Evolutionary conservation across 2,329 filamentous ascomycete species (phyloP).

Genomic region (Periconia digitata): DNA sequence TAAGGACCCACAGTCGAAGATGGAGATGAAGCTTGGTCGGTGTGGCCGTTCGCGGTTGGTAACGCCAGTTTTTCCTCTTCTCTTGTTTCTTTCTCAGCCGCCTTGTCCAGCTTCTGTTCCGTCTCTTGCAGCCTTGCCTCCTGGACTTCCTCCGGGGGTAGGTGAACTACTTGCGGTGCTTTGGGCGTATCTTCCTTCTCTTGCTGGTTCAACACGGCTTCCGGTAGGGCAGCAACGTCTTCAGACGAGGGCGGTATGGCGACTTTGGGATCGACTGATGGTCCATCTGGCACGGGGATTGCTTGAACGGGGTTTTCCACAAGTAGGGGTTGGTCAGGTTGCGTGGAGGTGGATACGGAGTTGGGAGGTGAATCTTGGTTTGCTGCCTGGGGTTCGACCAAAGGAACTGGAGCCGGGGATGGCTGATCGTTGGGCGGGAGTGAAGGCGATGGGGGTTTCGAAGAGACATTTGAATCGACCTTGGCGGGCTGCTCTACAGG

Average conservation of each 20-base stretch:
- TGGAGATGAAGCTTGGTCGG: slow-evolving; percentile 50
- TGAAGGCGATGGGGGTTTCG: slow-evolving; percentile 10
- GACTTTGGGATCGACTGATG: slow-evolving; percentile 24
- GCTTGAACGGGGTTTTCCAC: slow-evolving; percentile 14
- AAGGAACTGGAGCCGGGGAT: slow-evolving; percentile 10
- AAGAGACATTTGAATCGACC: slow-evolving; percentile 15
- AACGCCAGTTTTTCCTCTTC: slow-evolving; percentile 39
- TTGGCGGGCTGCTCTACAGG: slow-evolving; percentile 17
- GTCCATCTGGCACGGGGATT: slow-evolving; percentile 14
- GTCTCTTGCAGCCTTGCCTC: slow-evolving; percentile 50
- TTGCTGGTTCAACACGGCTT: slow-evolving; percentile 16
- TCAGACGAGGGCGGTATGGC: slow-evolving; percentile 35
- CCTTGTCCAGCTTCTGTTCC: slow-evolving; percentile 41
- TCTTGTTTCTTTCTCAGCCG: slow-evolving; percentile 40
- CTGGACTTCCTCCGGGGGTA: slow-evolving; percentile 54
- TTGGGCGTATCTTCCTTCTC: slow-evolving; percentile 16
- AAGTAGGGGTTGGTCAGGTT: slow-evolving; percentile 2
- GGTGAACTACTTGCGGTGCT: slow-evolving; percentile 45
- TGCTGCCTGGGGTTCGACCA: slow-evolving; percentile 18
- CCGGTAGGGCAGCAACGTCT: slow-evolving; percentile 32
- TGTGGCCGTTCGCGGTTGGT: slow-evolving; percentile 21
- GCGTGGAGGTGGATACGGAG: neutral
- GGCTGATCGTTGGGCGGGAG: slow-evolving; percentile 10
- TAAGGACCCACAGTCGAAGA: slow-evolving; percentile 69
- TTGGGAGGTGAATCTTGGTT: slow-evolving; percentile 8